Conservation (phyloP, 306 rosid genomes). For the Nissolia schottii region DNA sequence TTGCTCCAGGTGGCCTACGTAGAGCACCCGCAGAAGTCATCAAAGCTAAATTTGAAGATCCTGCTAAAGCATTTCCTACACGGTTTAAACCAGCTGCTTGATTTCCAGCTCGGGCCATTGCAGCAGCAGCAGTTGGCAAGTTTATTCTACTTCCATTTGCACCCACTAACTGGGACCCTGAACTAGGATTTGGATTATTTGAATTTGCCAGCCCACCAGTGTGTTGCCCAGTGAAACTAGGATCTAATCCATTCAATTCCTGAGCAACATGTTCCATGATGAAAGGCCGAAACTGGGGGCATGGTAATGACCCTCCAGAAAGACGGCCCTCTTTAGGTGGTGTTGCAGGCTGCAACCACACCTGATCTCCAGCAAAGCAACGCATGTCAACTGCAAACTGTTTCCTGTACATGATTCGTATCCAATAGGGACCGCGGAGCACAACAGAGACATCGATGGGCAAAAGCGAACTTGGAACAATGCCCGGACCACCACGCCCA, state of each 20-base stretch:
- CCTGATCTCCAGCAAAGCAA: constrained; percentile 99
- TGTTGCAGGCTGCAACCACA: constrained; percentile 99
- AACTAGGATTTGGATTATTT: constrained; percentile 61
- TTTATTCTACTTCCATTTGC: constrained; percentile 80
- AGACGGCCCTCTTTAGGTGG: constrained; percentile 88
- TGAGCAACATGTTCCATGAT: constrained; percentile 99
- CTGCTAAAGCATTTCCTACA: constrained; percentile 71
- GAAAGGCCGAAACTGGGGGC: constrained; percentile 98
- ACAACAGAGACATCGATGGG: constrained; percentile 99
- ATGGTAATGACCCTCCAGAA: constrained; percentile 92
- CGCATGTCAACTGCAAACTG: constrained; percentile 99
- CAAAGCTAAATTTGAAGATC: constrained; percentile 74
- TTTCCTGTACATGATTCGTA: constrained; percentile 88
- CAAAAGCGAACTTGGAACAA: constrained; percentile 94
- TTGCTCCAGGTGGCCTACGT: constrained; percentile 85
- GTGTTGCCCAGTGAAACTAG: constrained; percentile 72
- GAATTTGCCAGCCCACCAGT: constrained; percentile 62
- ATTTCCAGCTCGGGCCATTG: constrained; percentile 70
- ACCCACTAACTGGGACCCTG: constrained; percentile 56
- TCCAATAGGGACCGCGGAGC: constrained; percentile 98
- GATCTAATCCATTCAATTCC: constrained; percentile 90
- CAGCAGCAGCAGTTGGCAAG: constrained; percentile 67
- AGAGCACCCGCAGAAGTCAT: constrained; percentile 57
- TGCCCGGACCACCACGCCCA: constrained; percentile 97
- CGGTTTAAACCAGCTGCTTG: constrained; percentile 76